Base-by-base conservation (phyloP, 2,329 filamentous ascomycete genomes). In the Sclerotinia sclerotiorum region DNA sequence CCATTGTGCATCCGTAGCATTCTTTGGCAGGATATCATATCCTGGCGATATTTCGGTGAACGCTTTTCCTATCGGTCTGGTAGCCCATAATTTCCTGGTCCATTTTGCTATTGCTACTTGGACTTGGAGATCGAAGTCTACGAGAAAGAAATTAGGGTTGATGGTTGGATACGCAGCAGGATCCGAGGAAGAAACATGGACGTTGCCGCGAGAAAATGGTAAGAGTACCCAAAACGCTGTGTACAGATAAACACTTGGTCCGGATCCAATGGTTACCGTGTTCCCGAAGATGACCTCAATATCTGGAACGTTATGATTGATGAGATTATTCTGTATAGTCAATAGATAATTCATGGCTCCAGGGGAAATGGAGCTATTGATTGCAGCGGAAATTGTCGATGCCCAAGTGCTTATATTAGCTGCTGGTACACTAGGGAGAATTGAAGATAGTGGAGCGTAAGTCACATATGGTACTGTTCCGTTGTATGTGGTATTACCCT, bases 261-360 rank as follows among this genome's bases (percentile, higher is more conserved):
- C 52, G n/a, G 15, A 10, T 5, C 70, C 70, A 10, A 49, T 32
- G 2, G 35, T 44, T 1, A 63, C 54, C 3, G 70, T 67, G 2
- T 72, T 69, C 0, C 79, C 78, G 0, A 77, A 75, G 57, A 86
- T 74, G 0, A 83, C 77, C 72, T 86, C 84, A 0, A 79, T 81
- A 3, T 84, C 75, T 0, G 84, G 82, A 0, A 83, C 78, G 17
- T 78, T 76, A 39, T 56, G 27, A 73, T 84, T 84, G 21, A 86
- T 78, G 13, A 85, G 76, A 62, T 82, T 79, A 69, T 84, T 78
- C 74, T 85, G 82, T 3, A 82, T 75, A 10, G 75, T 74, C 27
- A 85, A 77, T 1, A 84, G 74, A 68, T 82, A 78, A 42, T 84
- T 69, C 19, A 78, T 76, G 19, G 76, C 68, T 5, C 75, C 71